Evolutionary conservation across 1,284 basidiomycete genomes (phyloP).

Genomic region (Sphagnurus paluster): DNA sequence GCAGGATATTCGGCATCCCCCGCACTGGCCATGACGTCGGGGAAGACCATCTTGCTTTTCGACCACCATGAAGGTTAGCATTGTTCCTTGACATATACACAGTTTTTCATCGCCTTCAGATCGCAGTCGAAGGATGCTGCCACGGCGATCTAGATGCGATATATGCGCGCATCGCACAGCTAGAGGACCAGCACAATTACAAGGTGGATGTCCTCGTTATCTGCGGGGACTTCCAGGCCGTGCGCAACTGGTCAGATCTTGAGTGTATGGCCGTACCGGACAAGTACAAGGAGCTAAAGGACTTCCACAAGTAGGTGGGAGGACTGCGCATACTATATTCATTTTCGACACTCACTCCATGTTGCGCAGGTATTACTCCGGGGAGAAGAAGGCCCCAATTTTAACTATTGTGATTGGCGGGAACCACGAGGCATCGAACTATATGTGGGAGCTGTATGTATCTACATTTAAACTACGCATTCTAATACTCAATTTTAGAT

Average conservation of each 20-base stretch:
- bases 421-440: slow-evolving; percentile 97
- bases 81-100: neutral
- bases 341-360: neutral
- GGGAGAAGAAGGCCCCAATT: slow-evolving; percentile 78
- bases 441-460: slow-evolving; percentile 92
- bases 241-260: slow-evolving; percentile 86
- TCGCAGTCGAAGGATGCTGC: slow-evolving; percentile 94
- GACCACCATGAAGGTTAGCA: neutral
- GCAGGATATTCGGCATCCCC: too few species aligned
- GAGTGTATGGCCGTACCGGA: slow-evolving; percentile 88
- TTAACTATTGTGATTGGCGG: slow-evolving; percentile 96
- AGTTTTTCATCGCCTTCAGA: slow-evolving; percentile 37
- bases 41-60: too few species aligned
- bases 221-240: slow-evolving; percentile 95
- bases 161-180: slow-evolving; percentile 72
- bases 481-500: neutral
- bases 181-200: slow-evolving; percentile 63
- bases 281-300: slow-evolving; percentile 86
- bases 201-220: slow-evolving; percentile 86
- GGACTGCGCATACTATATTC: slow-evolving; percentile 11
- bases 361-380: slow-evolving; percentile 77
- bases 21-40: too few species aligned
- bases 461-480: neutral
- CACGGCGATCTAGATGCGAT: slow-evolving; percentile 90
- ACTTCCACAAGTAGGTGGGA: slow-evolving; percentile 75